phyloP scores from a whole-genome alignment of 768 basidiomycete genomes.

The Hygrophorus pudorinus region DNA sequence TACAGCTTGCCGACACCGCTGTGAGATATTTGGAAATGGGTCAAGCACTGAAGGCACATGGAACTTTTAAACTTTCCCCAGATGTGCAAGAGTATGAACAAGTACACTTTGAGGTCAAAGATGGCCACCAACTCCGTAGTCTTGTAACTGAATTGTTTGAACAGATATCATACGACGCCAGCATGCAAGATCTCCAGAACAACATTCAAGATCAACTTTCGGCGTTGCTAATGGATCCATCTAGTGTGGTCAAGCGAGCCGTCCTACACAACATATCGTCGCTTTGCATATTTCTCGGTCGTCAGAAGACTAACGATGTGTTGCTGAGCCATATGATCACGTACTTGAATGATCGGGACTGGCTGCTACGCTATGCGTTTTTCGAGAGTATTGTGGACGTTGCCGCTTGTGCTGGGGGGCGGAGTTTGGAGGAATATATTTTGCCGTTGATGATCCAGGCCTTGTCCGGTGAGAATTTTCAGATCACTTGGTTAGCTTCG shows the following conservation, averaged over 20 bases:
- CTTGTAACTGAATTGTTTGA: background rate
- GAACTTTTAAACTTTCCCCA: constrained; percentile 51
- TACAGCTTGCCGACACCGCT: constrained; percentile 77
- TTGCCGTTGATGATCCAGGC: constrained; percentile 95
- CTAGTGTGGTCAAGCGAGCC: constrained; percentile 84
- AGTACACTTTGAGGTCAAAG: constrained; percentile 66
- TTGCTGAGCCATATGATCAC: constrained; percentile 85
- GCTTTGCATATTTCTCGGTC: constrained; percentile 87
- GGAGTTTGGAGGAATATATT: constrained; percentile 92
- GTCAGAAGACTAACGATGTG: constrained; percentile 91
- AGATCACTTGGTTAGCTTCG: background rate
- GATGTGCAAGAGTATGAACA: constrained; percentile 69
- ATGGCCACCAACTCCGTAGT: background rate
- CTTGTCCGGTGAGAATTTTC: constrained; percentile 58
- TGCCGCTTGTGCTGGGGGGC: constrained; percentile 84
- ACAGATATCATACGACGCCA: constrained; percentile 86
- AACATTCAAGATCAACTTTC: constrained; percentile 84
- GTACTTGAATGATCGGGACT: constrained; percentile 85
- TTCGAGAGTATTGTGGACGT: constrained; percentile 96
- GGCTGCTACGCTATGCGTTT: constrained; percentile 84
- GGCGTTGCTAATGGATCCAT: constrained; percentile 79
- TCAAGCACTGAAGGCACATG: constrained; percentile 81
- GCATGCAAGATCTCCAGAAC: constrained; percentile 75
- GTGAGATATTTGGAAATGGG: constrained; percentile 88
- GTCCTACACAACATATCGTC: constrained; percentile 80